Evolutionary conservation across 331 rosid species (phyloP), one percentile per base, ranked within the genome.

Genomic region (Stylosanthes scabra): DNA sequence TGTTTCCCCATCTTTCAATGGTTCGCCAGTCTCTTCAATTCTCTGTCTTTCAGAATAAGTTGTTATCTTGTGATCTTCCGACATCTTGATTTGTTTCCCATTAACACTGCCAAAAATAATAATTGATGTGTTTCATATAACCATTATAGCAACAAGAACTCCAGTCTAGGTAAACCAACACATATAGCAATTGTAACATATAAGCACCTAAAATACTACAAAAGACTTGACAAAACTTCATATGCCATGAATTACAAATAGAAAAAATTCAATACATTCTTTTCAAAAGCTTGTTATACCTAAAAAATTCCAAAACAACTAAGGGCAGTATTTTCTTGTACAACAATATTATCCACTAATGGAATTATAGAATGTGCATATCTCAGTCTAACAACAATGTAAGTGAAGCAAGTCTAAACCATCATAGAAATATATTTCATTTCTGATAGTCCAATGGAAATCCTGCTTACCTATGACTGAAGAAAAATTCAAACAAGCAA

Each of bases 1-100:
- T 9, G 86, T 95, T 87, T 92, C 99, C 55, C 97, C 97, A 4
- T 90, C 98, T 85, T 78, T 90, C 83, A 95, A 55, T 14, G 97
- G 97, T 74, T 87, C 87, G 51, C 99, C 99, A 45, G 78, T 77
- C 86, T 81, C 87, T 87, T 85, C 86, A 57, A 92, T 87, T 46
- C 97, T 80, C 10, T 77, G 91, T 87, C 94, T 85, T 82, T 95
- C 99, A 41, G 90, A 82, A 79, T 59, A 3, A 81, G 86, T 90
- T 3, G 87, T 49, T 79, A 95, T 78, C 76, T 89, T 88, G 85
- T 95, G 99, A 84, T 95, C 98, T 76, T 87, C 97, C 3, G 99
- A 77, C 96, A 95, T 90, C 87, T 85, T 88, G 58, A 90, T 76
- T 66, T 75, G 96, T 20, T 85, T 75, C 72, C 94, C 99, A 79